Percentiles rank a stretch among this genome's conserved stretches.
phyloP scores from a whole-genome alignment of 352 stramenopile species.

The Globisporangium middletonii region DNA sequence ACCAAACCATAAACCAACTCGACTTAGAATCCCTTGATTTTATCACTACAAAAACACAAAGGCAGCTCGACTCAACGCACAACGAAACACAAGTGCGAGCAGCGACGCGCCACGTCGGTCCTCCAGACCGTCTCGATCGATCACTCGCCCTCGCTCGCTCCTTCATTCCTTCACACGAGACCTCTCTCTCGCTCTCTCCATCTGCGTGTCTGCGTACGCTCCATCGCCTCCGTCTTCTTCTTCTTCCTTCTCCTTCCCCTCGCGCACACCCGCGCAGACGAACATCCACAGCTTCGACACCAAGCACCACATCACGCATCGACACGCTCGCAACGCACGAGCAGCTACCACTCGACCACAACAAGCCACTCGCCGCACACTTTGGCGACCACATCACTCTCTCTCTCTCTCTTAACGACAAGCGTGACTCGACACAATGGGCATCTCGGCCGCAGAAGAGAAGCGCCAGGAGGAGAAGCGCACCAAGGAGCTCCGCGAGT shows the following conservation, averaged over 20 bases:
- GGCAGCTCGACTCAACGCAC: too few species aligned
- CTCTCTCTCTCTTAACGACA: too few species aligned
- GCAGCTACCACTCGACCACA: neutral
- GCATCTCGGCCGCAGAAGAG: slow-evolving; percentile 37
- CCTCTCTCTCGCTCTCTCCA: neutral
- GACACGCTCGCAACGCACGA: neutral
- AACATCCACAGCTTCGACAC: neutral
- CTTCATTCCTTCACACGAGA: neutral
- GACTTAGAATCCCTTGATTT: too few species aligned
- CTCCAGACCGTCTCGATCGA: neutral
- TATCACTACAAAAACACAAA: too few species aligned
- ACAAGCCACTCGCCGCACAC: too few species aligned
- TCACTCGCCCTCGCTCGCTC: neutral
- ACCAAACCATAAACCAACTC: too few species aligned
- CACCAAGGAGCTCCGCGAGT: slow-evolving; percentile 83
- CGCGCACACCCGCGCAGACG: neutral
- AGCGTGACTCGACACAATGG: neutral
- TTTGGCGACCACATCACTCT: too few species aligned
- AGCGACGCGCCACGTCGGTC: neutral
- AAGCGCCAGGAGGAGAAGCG: slow-evolving; percentile 80
- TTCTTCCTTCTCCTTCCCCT: neutral
- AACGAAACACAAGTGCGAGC: neutral
- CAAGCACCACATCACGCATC: neutral
- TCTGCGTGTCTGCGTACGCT: neutral
- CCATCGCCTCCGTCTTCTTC: neutral